Base-by-base conservation (phyloP, 352 stramenopile genomes). In the Phytophthora podocarpi region DNA sequence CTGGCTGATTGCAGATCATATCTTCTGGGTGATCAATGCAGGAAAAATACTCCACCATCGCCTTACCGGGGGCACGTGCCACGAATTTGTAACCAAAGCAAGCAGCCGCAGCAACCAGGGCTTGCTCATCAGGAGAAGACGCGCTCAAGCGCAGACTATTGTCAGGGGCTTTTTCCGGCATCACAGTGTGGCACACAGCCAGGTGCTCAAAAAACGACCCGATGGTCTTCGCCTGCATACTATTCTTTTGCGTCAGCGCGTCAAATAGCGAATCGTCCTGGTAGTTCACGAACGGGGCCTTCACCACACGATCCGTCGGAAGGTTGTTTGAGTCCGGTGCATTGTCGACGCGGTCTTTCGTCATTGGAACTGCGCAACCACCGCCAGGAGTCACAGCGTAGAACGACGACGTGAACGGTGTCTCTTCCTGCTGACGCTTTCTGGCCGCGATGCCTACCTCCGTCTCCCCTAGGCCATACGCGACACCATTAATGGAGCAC, bases 131-230 rank as follows among this genome's bases (percentile, higher is more conserved):
- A 0, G 90, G 91, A 31, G 90, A 98, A 41, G 95, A 97, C 1
- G 95, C 92, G 55, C 93, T 97, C 55, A 98, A 82, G 1, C 85
- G 77, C 4, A 97, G 62, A 55, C 64, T 85, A 4, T 86, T 88
- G 40, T 97, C 95, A 0, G 95, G 49, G 27, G 97, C 87, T 11
- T 90, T 93, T 71, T 99, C 97, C 0, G 98, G 96, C 68, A 99
- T 98, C 27, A 99, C 97, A 5, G 97, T 99, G 75, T 99, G 95
- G 68, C 94, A 98, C 11, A 98, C 77, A 4, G 89, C 68, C 24
- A 98, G 62, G 66, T 96, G 84, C 41, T 96, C 87, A 30, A 91
- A 97, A 59, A 98, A 97, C 1, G 62, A 37, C 0, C 48, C 41
- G 37, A 97, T 92, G 27, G 52, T 53, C 13, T 75, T 66, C 2